phyloP scores from a whole-genome alignment of 2,329 filamentous ascomycete species.

The Phialocephala subalpina region DNA sequence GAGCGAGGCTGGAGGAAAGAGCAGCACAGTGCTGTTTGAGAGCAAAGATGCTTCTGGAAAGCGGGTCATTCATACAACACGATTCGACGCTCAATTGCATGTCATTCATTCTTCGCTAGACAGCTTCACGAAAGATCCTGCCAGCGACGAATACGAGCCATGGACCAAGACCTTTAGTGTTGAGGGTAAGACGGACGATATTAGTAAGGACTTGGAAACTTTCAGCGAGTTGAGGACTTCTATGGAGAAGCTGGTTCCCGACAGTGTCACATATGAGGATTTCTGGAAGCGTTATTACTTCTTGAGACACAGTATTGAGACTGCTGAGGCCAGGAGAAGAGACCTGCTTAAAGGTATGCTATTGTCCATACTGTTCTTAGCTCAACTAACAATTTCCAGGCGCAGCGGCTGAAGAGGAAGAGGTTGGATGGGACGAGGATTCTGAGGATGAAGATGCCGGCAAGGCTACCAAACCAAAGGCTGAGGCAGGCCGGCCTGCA shows the following conservation, averaged over 20 bases:
- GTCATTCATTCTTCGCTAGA: conserved; percentile 89
- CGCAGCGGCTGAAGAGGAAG: conserved; percentile 73
- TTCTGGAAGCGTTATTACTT: conserved; percentile 99
- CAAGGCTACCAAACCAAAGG: conserved; percentile 46
- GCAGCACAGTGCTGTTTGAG: conserved; percentile 83
- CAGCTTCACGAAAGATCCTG: conserved; percentile 84
- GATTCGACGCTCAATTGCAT: conserved; percentile 95
- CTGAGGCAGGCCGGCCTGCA: conserved; percentile 49
- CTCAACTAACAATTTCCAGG: conserved; percentile 38
- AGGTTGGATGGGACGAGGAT: conserved; percentile 72
- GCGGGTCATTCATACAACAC: conserved; percentile 91
- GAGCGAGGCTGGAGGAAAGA: conserved; percentile 55
- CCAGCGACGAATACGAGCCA: conserved; percentile 74
- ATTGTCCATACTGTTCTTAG: conserved; percentile 9
- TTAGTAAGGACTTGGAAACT: conserved; percentile 82
- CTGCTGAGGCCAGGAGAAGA: conserved; percentile 85
- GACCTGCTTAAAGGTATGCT: conserved; percentile 88
- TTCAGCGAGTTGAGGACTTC: conserved; percentile 85
- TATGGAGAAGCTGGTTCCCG: conserved; percentile 97
- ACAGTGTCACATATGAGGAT: conserved; percentile 83
- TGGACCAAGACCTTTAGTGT: conserved; percentile 82
- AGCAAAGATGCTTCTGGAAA: conserved; percentile 91
- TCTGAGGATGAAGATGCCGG: conserved; percentile 69
- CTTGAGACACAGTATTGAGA: conserved; percentile 89
- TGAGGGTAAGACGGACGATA: conserved; percentile 84